These are phyloP conservation scores for Parmales sp. DNA, from an alignment of 108 stramenopile species.

Conservation along the genomic window DNA sequence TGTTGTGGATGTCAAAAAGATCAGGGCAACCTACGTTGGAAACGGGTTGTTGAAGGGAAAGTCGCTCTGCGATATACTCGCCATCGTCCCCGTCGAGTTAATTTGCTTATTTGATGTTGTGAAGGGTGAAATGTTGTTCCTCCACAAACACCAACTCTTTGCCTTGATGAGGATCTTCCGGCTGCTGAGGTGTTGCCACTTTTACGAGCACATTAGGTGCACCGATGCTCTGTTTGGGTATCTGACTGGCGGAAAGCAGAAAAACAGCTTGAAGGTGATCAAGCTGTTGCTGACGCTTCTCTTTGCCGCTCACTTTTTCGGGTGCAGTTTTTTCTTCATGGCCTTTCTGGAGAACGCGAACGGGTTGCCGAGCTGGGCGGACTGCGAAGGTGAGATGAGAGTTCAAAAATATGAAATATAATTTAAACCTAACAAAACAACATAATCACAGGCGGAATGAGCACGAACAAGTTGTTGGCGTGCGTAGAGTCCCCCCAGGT, in stretches of 20 bases:
- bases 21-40: conserved; percentile 22
- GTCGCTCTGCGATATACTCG: conserved; percentile 20
- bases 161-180: neutral
- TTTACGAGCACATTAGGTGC: conserved; percentile 29
- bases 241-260: conserved; percentile 16
- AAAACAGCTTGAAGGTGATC: conserved; percentile 29
- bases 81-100: conserved; percentile 27
- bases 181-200: neutral
- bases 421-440: neutral
- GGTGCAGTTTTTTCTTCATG: conserved; percentile 36
- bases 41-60: conserved; percentile 21
- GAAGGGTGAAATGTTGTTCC: conserved; percentile 27
- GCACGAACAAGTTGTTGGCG: neutral
- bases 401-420: no score
- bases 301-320: conserved; percentile 27
- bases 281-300: conserved; percentile 32
- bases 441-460: neutral
- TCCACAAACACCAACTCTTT: neutral
- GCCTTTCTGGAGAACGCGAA: conserved; percentile 31
- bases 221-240: conserved; percentile 22
- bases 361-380: neutral
- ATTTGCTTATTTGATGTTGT: conserved; percentile 15
- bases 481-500: no score
- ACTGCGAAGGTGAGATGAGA: neutral
- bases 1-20: conserved; percentile 20